phyloP scores from a whole-genome alignment of 495 filamentous ascomycete species.

The Penicillium maclennaniae region DNA sequence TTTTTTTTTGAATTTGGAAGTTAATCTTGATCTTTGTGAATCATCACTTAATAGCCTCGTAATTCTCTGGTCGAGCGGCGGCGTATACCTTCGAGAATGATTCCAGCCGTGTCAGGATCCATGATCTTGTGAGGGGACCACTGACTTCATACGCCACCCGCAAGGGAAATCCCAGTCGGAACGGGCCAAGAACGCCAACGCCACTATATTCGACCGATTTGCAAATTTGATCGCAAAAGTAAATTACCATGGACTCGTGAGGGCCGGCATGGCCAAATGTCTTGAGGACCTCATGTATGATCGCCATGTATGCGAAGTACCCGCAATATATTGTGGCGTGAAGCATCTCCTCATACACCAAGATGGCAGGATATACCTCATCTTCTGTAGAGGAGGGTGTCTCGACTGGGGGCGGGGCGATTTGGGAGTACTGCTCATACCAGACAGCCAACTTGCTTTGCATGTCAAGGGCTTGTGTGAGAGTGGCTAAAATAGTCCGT shows the following conservation, averaged over 20 bases:
- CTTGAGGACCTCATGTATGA: conserved; percentile 30
- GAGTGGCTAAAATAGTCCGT: conserved; percentile 14
- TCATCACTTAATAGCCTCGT: conserved; percentile 1
- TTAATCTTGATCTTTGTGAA: background rate
- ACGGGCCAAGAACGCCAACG: conserved; percentile 30
- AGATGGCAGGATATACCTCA: conserved; percentile 20
- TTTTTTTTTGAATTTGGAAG: background rate
- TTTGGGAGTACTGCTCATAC: conserved; percentile 24
- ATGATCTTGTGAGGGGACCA: conserved; percentile 23
- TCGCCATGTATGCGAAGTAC: conserved; percentile 33
- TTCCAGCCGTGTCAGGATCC: conserved; percentile 25
- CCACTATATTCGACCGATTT: conserved; percentile 32
- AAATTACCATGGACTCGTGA: conserved; percentile 24
- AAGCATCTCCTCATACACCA: conserved; percentile 25
- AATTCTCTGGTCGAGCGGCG: conserved; percentile 22
- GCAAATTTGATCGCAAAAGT: conserved; percentile 36
- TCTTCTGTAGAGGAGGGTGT: conserved; percentile 19
- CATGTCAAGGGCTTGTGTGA: conserved; percentile 22
- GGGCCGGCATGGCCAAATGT: conserved; percentile 25
- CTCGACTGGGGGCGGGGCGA: conserved; percentile 22
- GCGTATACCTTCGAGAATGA: conserved; percentile 30
- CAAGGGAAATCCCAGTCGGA: conserved; percentile 30
- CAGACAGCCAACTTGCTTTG: conserved; percentile 20
- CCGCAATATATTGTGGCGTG: conserved; percentile 25
- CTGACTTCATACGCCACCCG: conserved; percentile 31